A percentile compares a stretch with the other conserved stretches of the same genome.
phyloP scores from a whole-genome alignment of 2,329 filamentous ascomycete species.

The Penicillium verrucosum region DNA sequence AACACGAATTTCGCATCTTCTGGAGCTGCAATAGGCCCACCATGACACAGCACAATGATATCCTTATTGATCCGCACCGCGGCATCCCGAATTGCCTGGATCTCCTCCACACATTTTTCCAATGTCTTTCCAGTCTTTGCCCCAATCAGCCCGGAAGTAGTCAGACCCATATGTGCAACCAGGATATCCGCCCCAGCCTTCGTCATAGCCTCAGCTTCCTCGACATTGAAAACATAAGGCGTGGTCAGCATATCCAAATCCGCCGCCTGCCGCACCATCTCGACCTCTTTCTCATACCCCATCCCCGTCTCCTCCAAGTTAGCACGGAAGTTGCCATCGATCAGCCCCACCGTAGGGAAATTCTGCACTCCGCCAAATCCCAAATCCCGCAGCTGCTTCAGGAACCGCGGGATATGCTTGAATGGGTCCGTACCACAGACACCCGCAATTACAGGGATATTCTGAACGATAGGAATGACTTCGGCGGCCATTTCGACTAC shows the following conservation, averaged over 20 bases:
- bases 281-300: conserved; percentile 65
- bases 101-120: not conserved
- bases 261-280: conserved; percentile 61
- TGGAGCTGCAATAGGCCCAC: conserved; percentile 64
- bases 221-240: not conserved
- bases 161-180: not conserved
- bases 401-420: conserved; percentile 58
- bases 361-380: conserved; percentile 71
- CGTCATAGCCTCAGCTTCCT: not conserved
- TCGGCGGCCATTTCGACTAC: conserved; percentile 68
- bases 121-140: not conserved
- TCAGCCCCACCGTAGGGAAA: conserved; percentile 69
- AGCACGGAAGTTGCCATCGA: conserved; percentile 64
- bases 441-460: conserved; percentile 65
- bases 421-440: conserved; percentile 71
- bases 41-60: conserved; percentile 60
- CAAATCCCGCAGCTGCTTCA: conserved; percentile 57
- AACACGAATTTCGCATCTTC: conserved; percentile 64
- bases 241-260: conserved; percentile 54
- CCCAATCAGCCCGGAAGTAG: not conserved
- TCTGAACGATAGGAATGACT: conserved; percentile 62
- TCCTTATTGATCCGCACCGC: not conserved
- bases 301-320: conserved; percentile 71
- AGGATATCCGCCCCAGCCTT: not conserved
- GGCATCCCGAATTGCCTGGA: not conserved